phyloP scores from a whole-genome alignment of 768 basidiomycete genomes.

The Boletus sp. region DNA sequence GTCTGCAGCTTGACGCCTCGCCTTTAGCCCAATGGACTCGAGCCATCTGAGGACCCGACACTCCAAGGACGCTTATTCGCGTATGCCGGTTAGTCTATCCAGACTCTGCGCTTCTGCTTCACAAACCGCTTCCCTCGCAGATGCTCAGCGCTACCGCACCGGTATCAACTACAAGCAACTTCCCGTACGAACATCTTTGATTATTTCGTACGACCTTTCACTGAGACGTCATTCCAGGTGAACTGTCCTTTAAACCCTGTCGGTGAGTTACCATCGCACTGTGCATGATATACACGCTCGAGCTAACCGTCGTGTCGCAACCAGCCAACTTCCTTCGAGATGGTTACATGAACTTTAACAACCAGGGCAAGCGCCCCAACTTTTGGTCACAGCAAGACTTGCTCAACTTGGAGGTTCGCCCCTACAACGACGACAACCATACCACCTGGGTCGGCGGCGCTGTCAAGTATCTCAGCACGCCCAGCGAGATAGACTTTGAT shows the following conservation, averaged over 20 bases:
- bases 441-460: conserved; percentile 42
- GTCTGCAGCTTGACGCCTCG: not conserved
- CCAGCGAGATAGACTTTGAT: conserved; percentile 39
- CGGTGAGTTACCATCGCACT: conserved; percentile 21
- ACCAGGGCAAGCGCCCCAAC: conserved; percentile 40
- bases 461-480: conserved; percentile 34
- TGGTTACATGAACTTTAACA: conserved; percentile 35
- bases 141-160: conserved; percentile 39
- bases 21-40: conserved; percentile 33
- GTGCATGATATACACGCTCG: too few relatives aligned
- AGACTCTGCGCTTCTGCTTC: not conserved
- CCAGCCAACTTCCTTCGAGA: conserved; percentile 40
- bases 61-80: conserved; percentile 57
- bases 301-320: not conserved
- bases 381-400: conserved; percentile 36
- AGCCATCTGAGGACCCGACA: conserved; percentile 54
- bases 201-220: not conserved
- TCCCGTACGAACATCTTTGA: conserved; percentile 20
- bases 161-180: conserved; percentile 39
- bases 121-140: conserved; percentile 5
- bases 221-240: conserved; percentile 16
- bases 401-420: conserved; percentile 31
- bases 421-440: conserved; percentile 39
- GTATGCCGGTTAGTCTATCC: conserved; percentile 41
- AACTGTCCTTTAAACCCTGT: conserved; percentile 39